Conservation (phyloP, 768 basidiomycete genomes). For the Boletus tomentosulus region DNA sequence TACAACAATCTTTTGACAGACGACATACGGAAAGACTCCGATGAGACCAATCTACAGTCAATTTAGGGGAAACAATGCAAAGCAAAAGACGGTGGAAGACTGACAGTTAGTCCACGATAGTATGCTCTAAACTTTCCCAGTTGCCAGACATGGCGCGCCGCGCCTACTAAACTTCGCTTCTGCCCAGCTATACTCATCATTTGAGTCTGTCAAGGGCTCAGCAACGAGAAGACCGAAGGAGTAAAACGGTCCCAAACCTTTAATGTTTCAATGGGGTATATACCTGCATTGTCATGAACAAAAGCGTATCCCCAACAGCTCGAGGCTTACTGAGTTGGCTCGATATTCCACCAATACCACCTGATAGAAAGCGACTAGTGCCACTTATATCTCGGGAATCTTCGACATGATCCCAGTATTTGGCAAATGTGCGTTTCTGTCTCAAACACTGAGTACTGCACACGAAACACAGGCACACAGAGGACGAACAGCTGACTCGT, state of each 20-base stretch:
- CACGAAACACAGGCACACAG: constrained; percentile 10
- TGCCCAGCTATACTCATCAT: constrained; percentile 88
- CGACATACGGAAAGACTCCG: constrained; percentile 90
- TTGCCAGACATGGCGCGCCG: constrained; percentile 71
- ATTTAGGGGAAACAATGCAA: constrained; percentile 11
- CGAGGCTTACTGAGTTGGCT: constrained; percentile 78
- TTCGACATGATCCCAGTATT: constrained; percentile 86
- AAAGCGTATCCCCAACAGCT: constrained; percentile 4
- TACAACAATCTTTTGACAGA: neutral
- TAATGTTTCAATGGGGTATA: constrained; percentile 94
- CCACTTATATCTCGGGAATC: constrained; percentile 88
- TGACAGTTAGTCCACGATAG: constrained; percentile 85
- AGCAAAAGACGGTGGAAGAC: constrained; percentile 29
- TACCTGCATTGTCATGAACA: constrained; percentile 49
- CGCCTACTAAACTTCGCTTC: constrained; percentile 53
- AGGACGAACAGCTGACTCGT: constrained; percentile 82
- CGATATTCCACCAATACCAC: constrained; percentile 92
- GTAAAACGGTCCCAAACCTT: constrained; percentile 49
- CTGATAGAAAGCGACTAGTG: constrained; percentile 88
- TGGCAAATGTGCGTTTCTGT: constrained; percentile 92
- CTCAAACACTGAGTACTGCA: constrained; percentile 15
- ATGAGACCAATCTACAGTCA: constrained; percentile 77
- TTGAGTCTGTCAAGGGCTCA: constrained; percentile 57
- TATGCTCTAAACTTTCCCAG: constrained; percentile 79
- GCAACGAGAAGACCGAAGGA: neutral